A percentile compares a stretch with the other conserved stretches of the same genome.
Evolutionary conservation across 2,329 filamentous ascomycete genomes (phyloP).

Genomic region (Colletotrichum sp.): DNA sequence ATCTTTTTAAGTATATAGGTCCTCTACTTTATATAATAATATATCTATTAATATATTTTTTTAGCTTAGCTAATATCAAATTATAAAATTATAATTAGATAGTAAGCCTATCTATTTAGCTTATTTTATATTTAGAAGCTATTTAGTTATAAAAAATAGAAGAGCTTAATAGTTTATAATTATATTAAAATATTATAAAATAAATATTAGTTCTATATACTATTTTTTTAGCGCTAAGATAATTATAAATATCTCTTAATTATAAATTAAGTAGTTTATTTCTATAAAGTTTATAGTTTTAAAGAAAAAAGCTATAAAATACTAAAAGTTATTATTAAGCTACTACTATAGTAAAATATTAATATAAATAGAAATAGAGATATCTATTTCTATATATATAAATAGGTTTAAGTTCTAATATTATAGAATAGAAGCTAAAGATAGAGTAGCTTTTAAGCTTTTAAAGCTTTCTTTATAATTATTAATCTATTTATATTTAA

Average conservation of each 20-base stretch:
- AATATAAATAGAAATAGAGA: no score
- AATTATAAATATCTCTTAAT: not conserved
- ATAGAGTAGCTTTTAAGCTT: no score
- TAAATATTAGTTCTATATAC: not conserved
- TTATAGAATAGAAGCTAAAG: no score
- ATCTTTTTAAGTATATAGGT: not conserved
- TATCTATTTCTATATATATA: no score
- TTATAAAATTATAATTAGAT: not conserved
- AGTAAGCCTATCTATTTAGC: not conserved
- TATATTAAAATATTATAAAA: not conserved
- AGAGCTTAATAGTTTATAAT: not conserved
- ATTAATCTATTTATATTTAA: no score
- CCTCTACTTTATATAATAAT: not conserved
- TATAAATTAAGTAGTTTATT: not conserved
- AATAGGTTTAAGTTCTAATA: no score
- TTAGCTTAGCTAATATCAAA: accelerated
- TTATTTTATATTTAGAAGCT: not conserved
- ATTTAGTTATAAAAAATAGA: not conserved
- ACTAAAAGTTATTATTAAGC: not conserved
- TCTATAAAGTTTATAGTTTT: not conserved
- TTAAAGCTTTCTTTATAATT: no score
- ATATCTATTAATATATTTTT: not conserved
- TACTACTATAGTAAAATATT: no score
- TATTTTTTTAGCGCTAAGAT: not conserved
- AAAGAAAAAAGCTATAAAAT: not conserved